These are phyloP conservation scores for Rutidosis leptorrhynchoides DNA, from an alignment of 129 eudicot species.

Conservation along the genomic window DNA sequence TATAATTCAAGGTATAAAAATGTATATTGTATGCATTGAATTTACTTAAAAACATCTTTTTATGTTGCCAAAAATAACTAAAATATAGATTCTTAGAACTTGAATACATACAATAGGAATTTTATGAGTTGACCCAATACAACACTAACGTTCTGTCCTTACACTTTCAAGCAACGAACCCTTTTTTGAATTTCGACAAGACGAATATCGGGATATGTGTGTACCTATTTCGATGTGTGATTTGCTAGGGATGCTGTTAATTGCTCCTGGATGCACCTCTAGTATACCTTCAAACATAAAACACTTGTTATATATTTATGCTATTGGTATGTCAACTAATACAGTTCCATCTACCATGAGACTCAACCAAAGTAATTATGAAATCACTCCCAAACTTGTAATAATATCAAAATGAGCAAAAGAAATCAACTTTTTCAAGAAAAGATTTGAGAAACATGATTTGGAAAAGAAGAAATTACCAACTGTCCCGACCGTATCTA, in stretches of 20 bases:
- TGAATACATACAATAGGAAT: too few species aligned
- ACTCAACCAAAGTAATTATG: not conserved
- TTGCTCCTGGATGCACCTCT: slow-evolving; percentile 94
- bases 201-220: not conserved
- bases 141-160: too few species aligned
- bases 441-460: not conserved
- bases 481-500: slow-evolving; percentile 95
- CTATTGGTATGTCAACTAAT: not conserved
- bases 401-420: not conserved
- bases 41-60: too few species aligned
- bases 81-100: too few species aligned
- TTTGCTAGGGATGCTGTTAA: slow-evolving; percentile 97
- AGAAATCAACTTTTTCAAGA: not conserved
- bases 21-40: too few species aligned
- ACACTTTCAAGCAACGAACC: too few species aligned
- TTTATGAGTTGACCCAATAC: too few species aligned
- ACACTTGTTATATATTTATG: not conserved
- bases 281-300: slow-evolving; percentile 56
- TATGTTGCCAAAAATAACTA: too few species aligned
- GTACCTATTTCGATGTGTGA: slow-evolving; percentile 88
- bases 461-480: slow-evolving; percentile 43
- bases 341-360: not conserved
- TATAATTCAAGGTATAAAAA: too few species aligned
- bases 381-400: not conserved
- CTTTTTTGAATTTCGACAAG: not conserved